Evolutionary conservation across 2,329 filamentous ascomycete species (phyloP).

Genomic region (Sarocladiaceae sp.): DNA sequence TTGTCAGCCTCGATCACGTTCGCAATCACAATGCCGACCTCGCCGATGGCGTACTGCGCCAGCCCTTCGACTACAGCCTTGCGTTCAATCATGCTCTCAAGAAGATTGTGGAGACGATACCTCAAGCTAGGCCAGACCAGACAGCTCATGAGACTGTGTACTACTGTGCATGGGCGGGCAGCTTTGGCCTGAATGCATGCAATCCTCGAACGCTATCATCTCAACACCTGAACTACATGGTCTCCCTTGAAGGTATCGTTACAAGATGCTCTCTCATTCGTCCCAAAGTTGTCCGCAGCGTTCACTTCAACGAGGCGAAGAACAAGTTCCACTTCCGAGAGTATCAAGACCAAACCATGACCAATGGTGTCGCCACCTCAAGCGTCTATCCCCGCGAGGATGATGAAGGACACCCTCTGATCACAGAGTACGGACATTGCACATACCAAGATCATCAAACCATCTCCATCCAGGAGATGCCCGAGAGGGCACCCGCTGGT

Average conservation of each 20-base stretch:
- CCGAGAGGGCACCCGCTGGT: slow-evolving; percentile 88
- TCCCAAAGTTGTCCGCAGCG: slow-evolving; percentile 96
- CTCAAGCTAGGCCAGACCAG: slow-evolving; percentile 69
- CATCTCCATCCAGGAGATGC: slow-evolving; percentile 99
- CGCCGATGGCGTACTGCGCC: slow-evolving; percentile 68
- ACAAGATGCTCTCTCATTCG: slow-evolving; percentile 92
- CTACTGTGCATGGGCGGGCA: slow-evolving; percentile 95
- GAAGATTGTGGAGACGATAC: slow-evolving; percentile 75
- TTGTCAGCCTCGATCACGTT: slow-evolving; percentile 83
- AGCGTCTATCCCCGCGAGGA: slow-evolving; percentile 94
- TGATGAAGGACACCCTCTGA: slow-evolving; percentile 82
- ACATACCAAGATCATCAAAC: slow-evolving; percentile 96
- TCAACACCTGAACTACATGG: slow-evolving; percentile 88
- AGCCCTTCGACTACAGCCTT: slow-evolving; percentile 81
- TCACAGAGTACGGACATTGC: slow-evolving; percentile 93
- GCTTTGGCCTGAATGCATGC: slow-evolving; percentile 90
- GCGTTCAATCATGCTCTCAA: slow-evolving; percentile 90
- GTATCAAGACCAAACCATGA: slow-evolving; percentile 97
- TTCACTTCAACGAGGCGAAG: slow-evolving; percentile 88
- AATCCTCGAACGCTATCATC: slow-evolving; percentile 91
- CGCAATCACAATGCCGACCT: slow-evolving; percentile 80
- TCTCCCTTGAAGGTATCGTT: slow-evolving; percentile 94
- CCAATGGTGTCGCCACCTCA: slow-evolving; percentile 77
- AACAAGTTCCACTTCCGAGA: slow-evolving; percentile 82
- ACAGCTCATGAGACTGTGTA: slow-evolving; percentile 74